A percentile compares a stretch with the other conserved stretches of the same genome.
Conservation (phyloP, 768 basidiomycete species). For the Suillus sp. region DNA sequence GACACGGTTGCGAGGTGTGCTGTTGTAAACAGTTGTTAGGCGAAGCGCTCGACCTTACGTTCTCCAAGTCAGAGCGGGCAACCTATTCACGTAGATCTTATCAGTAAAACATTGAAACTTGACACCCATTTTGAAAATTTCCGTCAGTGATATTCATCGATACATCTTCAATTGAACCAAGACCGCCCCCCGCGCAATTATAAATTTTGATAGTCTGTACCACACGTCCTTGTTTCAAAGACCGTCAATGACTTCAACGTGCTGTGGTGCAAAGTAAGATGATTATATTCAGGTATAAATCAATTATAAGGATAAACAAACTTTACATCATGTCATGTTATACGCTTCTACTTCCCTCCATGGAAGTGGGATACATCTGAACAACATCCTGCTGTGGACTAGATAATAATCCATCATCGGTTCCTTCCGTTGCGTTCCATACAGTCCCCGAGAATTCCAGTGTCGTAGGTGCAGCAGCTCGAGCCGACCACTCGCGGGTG, state of each 20-base stretch:
- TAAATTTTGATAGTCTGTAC: background rate
- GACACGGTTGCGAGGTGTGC: constrained; percentile 32
- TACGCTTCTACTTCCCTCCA: background rate
- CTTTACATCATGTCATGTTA: background rate
- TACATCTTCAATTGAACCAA: too few species aligned
- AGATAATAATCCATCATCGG: background rate
- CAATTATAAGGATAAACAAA: background rate
- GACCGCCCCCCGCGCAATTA: too few species aligned
- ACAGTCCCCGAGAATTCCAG: background rate
- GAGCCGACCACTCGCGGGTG: constrained; percentile 1
- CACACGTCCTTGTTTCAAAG: background rate
- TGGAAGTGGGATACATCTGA: background rate
- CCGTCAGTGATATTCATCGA: background rate
- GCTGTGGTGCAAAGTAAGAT: background rate
- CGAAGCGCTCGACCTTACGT: constrained; percentile 17
- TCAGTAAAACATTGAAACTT: background rate
- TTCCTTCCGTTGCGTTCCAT: background rate
- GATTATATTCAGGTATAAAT: background rate
- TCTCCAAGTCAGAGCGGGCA: constrained; percentile 6
- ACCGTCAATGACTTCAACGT: background rate
- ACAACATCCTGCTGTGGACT: background rate
- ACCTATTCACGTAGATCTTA: background rate
- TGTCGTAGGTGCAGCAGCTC: background rate
- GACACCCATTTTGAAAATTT: constrained; percentile 12
- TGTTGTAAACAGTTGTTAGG: constrained; percentile 10